Percentiles rank a stretch among this genome's conserved stretches.
Conservation (phyloP, 2,329 filamentous ascomycete species). For the Colletotrichum spinosum region DNA sequence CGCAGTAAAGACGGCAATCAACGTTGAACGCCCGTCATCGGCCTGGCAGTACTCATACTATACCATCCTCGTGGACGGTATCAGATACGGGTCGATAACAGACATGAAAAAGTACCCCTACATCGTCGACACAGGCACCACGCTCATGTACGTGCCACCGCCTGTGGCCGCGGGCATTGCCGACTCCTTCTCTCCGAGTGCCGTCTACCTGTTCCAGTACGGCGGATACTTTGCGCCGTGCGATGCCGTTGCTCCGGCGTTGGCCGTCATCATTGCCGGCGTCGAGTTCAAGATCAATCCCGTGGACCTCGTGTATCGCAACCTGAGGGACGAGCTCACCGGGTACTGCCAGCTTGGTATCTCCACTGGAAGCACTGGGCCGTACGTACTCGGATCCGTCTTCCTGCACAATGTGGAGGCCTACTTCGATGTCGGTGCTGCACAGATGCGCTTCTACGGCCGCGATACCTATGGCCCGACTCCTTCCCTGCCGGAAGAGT, state of each 20-base stretch:
- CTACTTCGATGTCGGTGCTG: conserved; percentile 60
- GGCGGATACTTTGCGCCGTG: conserved; percentile 62
- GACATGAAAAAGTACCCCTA: conserved; percentile 58
- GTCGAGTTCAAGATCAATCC: conserved; percentile 61
- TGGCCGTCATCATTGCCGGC: conserved; percentile 58
- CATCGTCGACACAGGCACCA: conserved; percentile 65
- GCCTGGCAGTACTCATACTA: conserved; percentile 63
- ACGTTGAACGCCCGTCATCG: conserved; percentile 48
- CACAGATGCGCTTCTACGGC: conserved; percentile 58
- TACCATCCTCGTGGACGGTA: conserved; percentile 62
- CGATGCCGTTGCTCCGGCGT: conserved; percentile 56
- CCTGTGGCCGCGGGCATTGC: conserved; percentile 63
- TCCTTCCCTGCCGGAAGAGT: conserved; percentile 27
- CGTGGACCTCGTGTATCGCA: conserved; percentile 58
- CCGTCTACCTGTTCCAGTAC: conserved; percentile 59
- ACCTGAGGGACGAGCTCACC: conserved; percentile 56
- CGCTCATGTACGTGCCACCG: conserved; percentile 62
- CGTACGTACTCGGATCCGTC: conserved; percentile 61
- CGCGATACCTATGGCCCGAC: conserved; percentile 35
- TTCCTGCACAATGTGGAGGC: conserved; percentile 64
- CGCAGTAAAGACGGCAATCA: conserved; percentile 56
- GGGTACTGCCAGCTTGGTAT: conserved; percentile 62
- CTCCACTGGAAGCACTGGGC: conserved; percentile 56
- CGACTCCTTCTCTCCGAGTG: conserved; percentile 57
- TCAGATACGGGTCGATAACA: conserved; percentile 56